phyloP scores from a whole-genome alignment of 2,329 filamentous ascomycete genomes.

The Ophiostoma perfectum region DNA sequence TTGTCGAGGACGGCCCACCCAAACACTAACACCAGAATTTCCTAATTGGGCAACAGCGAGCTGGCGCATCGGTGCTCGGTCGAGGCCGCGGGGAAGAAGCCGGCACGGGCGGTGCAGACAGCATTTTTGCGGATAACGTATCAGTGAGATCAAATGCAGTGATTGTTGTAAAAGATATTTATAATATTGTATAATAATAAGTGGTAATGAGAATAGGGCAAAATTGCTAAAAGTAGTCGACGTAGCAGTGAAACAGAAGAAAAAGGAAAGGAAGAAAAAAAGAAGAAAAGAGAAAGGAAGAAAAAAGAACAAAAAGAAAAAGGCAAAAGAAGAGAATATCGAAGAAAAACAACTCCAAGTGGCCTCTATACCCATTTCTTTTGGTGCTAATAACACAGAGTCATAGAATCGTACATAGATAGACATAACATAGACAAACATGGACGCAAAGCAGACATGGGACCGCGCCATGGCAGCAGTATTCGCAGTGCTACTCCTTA shows the following conservation, averaged over 20 bases:
- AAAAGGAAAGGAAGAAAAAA: background rate
- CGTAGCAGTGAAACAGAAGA: too few species aligned
- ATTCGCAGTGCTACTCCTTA: background rate
- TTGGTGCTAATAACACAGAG: background rate
- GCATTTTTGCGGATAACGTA: too few species aligned
- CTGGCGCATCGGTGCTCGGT: constrained; percentile 10
- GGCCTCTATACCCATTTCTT: background rate
- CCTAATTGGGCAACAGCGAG: constrained; percentile 19
- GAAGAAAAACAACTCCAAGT: background rate
- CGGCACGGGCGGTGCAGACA: background rate
- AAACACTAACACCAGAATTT: constrained; percentile 20
- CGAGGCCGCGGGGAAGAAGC: constrained; percentile 13
- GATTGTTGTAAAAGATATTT: too few species aligned
- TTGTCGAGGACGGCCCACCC: constrained; percentile 13
- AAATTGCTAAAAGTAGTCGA: too few species aligned
- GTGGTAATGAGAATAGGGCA: background rate
- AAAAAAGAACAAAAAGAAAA: background rate
- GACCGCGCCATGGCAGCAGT: too few species aligned
- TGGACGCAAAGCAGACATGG: constrained; percentile 13
- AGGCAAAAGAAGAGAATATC: background rate
- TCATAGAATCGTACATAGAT: background rate
- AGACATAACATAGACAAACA: too few species aligned
- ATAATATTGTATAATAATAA: background rate
- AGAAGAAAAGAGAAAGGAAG: background rate
- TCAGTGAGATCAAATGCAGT: too few species aligned